A percentile compares a stretch with the other conserved stretches of the same genome.
phyloP scores from a whole-genome alignment of 2,329 filamentous ascomycete species.

The Zymoseptoria crescenta region DNA sequence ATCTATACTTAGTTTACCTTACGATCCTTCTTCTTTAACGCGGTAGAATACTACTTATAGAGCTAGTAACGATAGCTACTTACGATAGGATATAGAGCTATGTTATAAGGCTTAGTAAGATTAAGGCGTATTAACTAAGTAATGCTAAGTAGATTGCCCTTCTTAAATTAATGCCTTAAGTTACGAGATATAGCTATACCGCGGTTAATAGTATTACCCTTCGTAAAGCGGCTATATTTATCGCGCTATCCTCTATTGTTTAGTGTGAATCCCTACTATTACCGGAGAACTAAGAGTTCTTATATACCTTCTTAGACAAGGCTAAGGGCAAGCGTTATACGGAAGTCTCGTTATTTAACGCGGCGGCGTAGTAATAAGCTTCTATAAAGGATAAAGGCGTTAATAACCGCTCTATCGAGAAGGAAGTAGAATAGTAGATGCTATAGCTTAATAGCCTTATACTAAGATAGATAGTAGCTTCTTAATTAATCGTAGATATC shows the following conservation, averaged over 20 bases:
- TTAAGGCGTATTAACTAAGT: not conserved
- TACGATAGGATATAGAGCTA: not conserved
- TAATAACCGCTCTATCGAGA: not conserved
- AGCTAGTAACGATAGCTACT: not conserved
- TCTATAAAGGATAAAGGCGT: not conserved
- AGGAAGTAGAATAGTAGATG: not conserved
- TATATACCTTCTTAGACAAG: not conserved
- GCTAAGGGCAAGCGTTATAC: not conserved
- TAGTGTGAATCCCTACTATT: not conserved
- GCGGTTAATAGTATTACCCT: too few relatives aligned
- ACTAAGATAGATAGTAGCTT: not conserved
- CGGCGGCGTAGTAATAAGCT: too few relatives aligned
- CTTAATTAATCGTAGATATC: not conserved
- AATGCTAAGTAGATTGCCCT: not conserved
- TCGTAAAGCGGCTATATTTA: too few relatives aligned
- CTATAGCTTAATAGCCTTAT: not conserved
- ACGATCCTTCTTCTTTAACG: not conserved
- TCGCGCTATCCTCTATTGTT: too few relatives aligned
- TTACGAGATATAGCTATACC: too few relatives aligned
- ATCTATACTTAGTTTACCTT: too few relatives aligned
- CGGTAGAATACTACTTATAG: not conserved
- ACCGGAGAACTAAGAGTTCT: not conserved
- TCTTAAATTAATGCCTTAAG: not conserved
- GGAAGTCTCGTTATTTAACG: not conserved
- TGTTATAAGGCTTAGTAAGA: not conserved